Evolutionary conservation across 192 early-diverging fungal genomes (phyloP), one percentile per base, ranked within the genome.

Genomic region (Dissophora ornata): DNA sequence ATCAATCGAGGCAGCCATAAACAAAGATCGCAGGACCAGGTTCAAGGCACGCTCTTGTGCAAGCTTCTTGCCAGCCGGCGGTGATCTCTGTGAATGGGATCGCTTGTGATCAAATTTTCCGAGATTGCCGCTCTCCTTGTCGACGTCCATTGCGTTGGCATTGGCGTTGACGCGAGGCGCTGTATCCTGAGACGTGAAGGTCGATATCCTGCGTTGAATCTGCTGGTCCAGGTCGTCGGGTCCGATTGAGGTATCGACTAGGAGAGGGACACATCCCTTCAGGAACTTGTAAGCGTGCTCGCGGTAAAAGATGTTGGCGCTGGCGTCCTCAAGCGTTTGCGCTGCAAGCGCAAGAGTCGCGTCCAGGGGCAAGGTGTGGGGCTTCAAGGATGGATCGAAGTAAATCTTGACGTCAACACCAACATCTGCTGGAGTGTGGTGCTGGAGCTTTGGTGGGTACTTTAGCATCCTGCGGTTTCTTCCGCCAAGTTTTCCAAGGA

Each of bases 401-500:
- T 81, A 60, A 34, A 94, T 59, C 44, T 83, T 79, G 28, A 90
- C 47, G 38, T 91, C 88, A 44, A 94, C 64, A 25, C 86, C 89
- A 50, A 60, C 79, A 50, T 90, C 84, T 10, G 79, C 69, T 29
- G 81, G 81, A 12, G 67, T 48, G 10, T 74, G 62, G 45, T 77
- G 75, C 24, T 71, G 52, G 29, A 91, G 77, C 34, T 83, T 80
- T 34, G 88, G 87, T 18, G 92, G 88, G 36, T 89, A 90, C 53
- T 89, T 87, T 21, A 98, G 80, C 84, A 95, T 89, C 32, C 94
- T 83, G 45, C 97, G 87, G 79, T 99, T 99, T 25, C 96, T 83
- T 2, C 98, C 98, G n/a, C 98, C 98, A 29, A 99, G 88, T 75
- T 99, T 98, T 10, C 98, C 98, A 1, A 99, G 82, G 51, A 99